Conservation (phyloP, 257 asterid genomes). For the Ajuga chamaepitys region DNA sequence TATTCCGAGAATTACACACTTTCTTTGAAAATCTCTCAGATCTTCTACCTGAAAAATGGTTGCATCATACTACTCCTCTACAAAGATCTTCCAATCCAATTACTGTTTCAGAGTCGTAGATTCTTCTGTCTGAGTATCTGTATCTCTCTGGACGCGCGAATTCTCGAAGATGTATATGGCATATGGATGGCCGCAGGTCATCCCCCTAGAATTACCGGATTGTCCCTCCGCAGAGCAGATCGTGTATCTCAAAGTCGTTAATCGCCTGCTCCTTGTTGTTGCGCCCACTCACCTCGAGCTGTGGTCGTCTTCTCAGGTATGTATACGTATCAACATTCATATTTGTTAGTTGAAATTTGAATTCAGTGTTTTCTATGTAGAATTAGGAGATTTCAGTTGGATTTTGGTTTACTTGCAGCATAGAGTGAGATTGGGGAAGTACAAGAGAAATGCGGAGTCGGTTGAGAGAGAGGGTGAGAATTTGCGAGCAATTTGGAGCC, state of each 20-base stretch:
- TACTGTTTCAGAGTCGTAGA: constrained; percentile 20
- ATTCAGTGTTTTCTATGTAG: constrained; percentile 2
- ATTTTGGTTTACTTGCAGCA: constrained; percentile 47
- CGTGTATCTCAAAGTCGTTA: constrained; percentile 70
- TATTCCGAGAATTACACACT: neutral
- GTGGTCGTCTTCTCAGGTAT: constrained; percentile 92
- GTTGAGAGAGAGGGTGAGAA: constrained; percentile 82
- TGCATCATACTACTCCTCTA: constrained; percentile 20
- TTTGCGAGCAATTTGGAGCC: constrained; percentile 89
- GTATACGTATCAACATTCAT: neutral
- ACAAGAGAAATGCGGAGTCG: constrained; percentile 62
- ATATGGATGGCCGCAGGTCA: constrained; percentile 99
- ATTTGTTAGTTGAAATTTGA: neutral
- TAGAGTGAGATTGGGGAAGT: constrained; percentile 94
- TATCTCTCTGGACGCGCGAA: neutral
- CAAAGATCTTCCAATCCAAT: constrained; percentile 25
- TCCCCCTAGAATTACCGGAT: constrained; percentile 66
- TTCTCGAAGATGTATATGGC: constrained; percentile 90
- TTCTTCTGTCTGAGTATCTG: constrained; percentile 5
- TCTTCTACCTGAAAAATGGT: constrained; percentile 27
- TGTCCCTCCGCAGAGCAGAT: constrained; percentile 59
- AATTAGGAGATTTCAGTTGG: neutral
- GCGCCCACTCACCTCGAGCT: constrained; percentile 85
- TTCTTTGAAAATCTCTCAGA: constrained; percentile 32
- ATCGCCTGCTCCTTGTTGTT: constrained; percentile 77